A percentile compares a stretch with the other conserved stretches of the same genome.
Conservation (phyloP, 108 stramenopile genomes). For the Pseudonitzschia delicatissima region DNA sequence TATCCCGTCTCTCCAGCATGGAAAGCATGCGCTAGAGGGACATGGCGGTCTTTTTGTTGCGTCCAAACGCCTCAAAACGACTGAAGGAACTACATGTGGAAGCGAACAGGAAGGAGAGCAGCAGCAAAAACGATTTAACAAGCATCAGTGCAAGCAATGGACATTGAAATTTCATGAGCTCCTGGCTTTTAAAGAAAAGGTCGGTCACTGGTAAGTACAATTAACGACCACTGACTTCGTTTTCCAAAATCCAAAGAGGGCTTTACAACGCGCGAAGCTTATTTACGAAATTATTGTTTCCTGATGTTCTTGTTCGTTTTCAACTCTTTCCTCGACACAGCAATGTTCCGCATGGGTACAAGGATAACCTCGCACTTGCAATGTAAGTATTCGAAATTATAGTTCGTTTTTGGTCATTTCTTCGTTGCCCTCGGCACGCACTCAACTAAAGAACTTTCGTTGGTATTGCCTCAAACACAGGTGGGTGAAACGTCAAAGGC, state of each 20-base stretch:
- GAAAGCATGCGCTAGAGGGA: too few relatives aligned
- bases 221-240: neutral
- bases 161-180: constrained; percentile 46
- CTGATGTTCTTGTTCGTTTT: neutral
- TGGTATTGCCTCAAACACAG: too few relatives aligned
- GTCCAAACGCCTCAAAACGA: too few relatives aligned
- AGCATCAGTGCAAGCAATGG: constrained; percentile 42
- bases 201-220: constrained; percentile 44
- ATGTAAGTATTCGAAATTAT: constrained; percentile 1
- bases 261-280: too few relatives aligned
- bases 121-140: constrained; percentile 15
- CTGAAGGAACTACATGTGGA: too few relatives aligned
- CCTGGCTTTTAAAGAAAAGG: constrained; percentile 26
- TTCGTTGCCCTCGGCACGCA: neutral
- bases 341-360: neutral
- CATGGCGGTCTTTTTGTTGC: too few relatives aligned
- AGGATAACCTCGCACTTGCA: constrained; percentile 1
- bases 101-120: too few relatives aligned
- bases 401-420: neutral
- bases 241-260: too few relatives aligned
- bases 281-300: too few relatives aligned
- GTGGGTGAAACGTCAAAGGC: constrained; percentile 12
- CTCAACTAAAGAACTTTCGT: too few relatives aligned
- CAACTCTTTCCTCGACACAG: neutral
- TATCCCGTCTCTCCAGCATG: too few relatives aligned